Evolutionary conservation across 1,284 basidiomycete species (phyloP).

Genomic region (Cutaneotrichosporon cyanovorans): DNA sequence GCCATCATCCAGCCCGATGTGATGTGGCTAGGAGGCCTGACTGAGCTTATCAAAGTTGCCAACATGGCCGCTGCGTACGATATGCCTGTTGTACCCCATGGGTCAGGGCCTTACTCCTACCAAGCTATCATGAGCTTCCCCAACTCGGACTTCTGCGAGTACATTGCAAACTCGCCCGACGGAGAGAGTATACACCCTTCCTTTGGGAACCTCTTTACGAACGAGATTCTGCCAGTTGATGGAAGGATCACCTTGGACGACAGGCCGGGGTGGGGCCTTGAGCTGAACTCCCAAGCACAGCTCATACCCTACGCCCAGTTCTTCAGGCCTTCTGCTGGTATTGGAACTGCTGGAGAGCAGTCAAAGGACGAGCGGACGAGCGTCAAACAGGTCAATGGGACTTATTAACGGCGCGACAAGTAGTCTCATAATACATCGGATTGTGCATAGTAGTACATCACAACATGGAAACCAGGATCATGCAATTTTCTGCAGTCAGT

Average conservation of each 20-base stretch:
- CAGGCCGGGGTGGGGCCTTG: constrained; percentile 51
- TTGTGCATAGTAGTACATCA: not conserved
- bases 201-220: constrained; percentile 52
- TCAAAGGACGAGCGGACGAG: constrained; percentile 12
- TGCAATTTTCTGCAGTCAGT: constrained; percentile 12
- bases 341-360: constrained; percentile 32
- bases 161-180: constrained; percentile 52
- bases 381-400: constrained; percentile 9
- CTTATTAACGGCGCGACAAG: not conserved
- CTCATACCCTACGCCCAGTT: constrained; percentile 42
- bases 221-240: constrained; percentile 50
- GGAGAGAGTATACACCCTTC: constrained; percentile 50
- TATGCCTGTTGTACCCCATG: constrained; percentile 53
- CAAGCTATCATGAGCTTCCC: constrained; percentile 43
- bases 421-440: not conserved
- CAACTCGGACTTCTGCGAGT: constrained; percentile 45
- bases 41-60: constrained; percentile 52
- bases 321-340: constrained; percentile 29
- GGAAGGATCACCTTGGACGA: constrained; percentile 48
- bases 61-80: constrained; percentile 45
- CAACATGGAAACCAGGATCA: not conserved
- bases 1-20: constrained; percentile 53
- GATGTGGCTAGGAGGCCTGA: constrained; percentile 51
- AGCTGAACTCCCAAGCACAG: constrained; percentile 49
- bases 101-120: constrained; percentile 47